Percentiles rank a stretch among this genome's conserved stretches.
phyloP scores from a whole-genome alignment of 306 rosid species.

The Quercus aquifolioides region DNA sequence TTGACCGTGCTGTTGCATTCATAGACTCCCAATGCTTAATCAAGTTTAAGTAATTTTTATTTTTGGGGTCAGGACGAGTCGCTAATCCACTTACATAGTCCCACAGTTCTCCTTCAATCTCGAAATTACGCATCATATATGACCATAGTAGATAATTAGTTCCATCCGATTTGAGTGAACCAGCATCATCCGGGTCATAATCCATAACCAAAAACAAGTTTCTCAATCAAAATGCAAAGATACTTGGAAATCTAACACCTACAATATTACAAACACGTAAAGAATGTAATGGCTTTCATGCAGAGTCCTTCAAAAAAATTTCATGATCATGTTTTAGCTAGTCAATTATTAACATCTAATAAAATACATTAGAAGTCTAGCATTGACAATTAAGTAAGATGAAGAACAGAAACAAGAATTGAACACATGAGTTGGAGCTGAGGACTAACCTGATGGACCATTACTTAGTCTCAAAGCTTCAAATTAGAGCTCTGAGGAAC shows the following conservation, averaged over 20 bases:
- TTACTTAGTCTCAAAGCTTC: too few relatives aligned
- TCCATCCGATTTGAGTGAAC: not conserved
- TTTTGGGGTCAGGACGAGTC: not conserved
- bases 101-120: not conserved
- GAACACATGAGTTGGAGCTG: not conserved
- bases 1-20: not conserved
- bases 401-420: not conserved
- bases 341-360: too few relatives aligned
- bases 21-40: not conserved
- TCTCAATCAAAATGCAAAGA: not conserved
- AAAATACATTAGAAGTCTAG: too few relatives aligned
- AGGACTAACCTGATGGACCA: not conserved
- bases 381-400: not conserved
- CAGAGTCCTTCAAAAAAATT: too few relatives aligned
- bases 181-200: not conserved
- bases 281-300: too few relatives aligned
- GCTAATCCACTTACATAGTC: not conserved
- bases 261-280: not conserved
- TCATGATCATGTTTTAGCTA: too few relatives aligned
- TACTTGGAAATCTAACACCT: not conserved
- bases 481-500: too few relatives aligned
- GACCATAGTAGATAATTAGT: not conserved
- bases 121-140: not conserved
- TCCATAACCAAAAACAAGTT: not conserved
- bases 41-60: not conserved